Base-by-base conservation (phyloP, 1,284 basidiomycete species). In the Afroboletus lepidellus region DNA sequence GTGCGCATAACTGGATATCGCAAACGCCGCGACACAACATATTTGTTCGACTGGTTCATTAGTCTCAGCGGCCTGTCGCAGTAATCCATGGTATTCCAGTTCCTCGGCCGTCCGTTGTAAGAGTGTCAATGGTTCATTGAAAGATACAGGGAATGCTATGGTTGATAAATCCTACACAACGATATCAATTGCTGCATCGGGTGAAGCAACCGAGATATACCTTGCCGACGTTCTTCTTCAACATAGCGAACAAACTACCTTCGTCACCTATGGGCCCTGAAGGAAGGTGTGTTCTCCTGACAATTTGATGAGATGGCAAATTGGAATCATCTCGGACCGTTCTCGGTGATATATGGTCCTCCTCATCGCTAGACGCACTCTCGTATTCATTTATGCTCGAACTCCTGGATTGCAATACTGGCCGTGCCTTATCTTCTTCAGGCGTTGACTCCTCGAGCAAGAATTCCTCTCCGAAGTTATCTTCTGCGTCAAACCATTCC, bases 191-290 rank as follows among this genome's bases (percentile, higher is more conserved):
- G 16, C 12, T 37, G 30, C 12, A 18, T 30, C 11, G 30, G 38
- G 16, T 12, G 25, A 32, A 23, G 52, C 16, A 45, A 37, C 9
- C 34, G 39, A 46, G 52, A 54, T 68, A 51, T 57, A 90, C 90
- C 77, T 94, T 94, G 51, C 92, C 92, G 44, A 97, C 88, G 64
- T 94, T 96, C 74, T 94, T 96, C 74, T 93, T 93, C 48, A 97
- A 72, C 53, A 96, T 84, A 1, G 85, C 74, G 62, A 96, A 92
- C 38, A 97, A 72, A 59, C 90, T 93, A 5, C 92, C 90, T 72
- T 97, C 94, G 53, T 95, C 91, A 2, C 83, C 85, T 16, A 86
- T 73, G n/a, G 80, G 75, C 9, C 76, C 76, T 25, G 79, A 79
- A 15, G 87, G 93, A 37, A 97, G 74, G 45, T 74, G 73, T 2